These are phyloP conservation scores for Sphaceloma murrayae DNA, from an alignment of 2,329 filamentous ascomycete genomes.

Conservation along the genomic window DNA sequence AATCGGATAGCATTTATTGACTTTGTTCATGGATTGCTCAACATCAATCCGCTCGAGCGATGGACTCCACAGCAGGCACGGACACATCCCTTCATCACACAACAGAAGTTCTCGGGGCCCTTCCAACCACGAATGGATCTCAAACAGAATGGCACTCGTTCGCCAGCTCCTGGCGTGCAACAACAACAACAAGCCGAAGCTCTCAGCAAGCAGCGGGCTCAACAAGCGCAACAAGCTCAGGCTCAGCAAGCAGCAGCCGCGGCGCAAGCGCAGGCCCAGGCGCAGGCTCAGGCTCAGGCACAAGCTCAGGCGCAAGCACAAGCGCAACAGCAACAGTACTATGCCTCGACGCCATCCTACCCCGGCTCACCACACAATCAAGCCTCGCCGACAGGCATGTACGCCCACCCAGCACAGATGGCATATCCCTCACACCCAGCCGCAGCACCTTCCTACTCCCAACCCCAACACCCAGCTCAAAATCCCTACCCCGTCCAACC, in stretches of 20 bases:
- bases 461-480: conserved; percentile 63
- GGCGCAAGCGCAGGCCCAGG: conserved; percentile 29
- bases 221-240: conserved; percentile 41
- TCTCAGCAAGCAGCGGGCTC: conserved; percentile 79
- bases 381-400: conserved; percentile 47
- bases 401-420: conserved; percentile 61
- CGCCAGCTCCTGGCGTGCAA: conserved; percentile 84
- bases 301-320: conserved; percentile 42
- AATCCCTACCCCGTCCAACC: conserved; percentile 41
- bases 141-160: conserved; percentile 78
- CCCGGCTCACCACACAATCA: conserved; percentile 30
- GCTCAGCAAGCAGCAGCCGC: conserved; percentile 29
- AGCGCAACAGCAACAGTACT: conserved; percentile 42
- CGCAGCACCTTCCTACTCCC: conserved; percentile 40
- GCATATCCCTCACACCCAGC: conserved; percentile 62
- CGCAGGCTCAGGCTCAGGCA: conserved; percentile 43
- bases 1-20: conserved; percentile 97
- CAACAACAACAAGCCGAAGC: conserved; percentile 94
- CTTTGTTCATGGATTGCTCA: conserved; percentile 86
- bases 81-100: conserved; percentile 94
- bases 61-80: conserved; percentile 98
- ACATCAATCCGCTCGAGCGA: conserved; percentile 88
- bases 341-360: conserved; percentile 37
- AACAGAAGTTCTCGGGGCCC: conserved; percentile 90
- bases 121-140: conserved; percentile 97